Percentiles rank a stretch among this genome's conserved stretches.
Evolutionary conservation across 2,329 filamentous ascomycete species (phyloP).

Genomic region (Fusarium secorum): DNA sequence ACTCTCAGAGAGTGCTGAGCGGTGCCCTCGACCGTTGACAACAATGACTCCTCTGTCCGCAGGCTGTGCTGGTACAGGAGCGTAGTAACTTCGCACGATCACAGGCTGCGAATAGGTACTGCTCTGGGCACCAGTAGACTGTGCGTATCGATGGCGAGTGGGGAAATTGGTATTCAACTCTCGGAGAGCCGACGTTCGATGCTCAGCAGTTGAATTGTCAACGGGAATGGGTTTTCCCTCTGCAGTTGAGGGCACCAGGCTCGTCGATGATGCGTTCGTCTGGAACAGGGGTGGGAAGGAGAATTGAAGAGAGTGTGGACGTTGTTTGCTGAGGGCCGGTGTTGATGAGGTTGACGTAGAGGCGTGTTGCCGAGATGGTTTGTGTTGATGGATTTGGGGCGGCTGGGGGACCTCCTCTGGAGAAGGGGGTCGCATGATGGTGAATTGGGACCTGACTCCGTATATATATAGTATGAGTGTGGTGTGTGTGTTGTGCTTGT

Average conservation of each 20-base stretch:
- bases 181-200: constrained; percentile 67
- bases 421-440: constrained; percentile 31
- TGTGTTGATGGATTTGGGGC: constrained; percentile 29
- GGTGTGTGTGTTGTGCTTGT: constrained; percentile 3
- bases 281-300: constrained; percentile 59
- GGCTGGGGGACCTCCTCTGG: constrained; percentile 29
- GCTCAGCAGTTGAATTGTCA: constrained; percentile 62
- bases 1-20: constrained; percentile 40
- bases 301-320: constrained; percentile 54
- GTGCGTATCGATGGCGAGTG: constrained; percentile 63
- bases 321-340: constrained; percentile 37
- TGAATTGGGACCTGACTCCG: constrained; percentile 13
- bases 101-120: constrained; percentile 71
- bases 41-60: constrained; percentile 43
- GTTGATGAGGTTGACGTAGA: constrained; percentile 38
- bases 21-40: constrained; percentile 42
- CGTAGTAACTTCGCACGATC: constrained; percentile 69
- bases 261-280: constrained; percentile 60
- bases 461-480: constrained; percentile 29
- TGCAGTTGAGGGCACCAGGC: constrained; percentile 62
- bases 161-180: constrained; percentile 67
- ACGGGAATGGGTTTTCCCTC: constrained; percentile 64
- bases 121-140: constrained; percentile 63
- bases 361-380: constrained; percentile 37
- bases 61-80: constrained; percentile 50